Base-by-base conservation (phyloP, 129 eudicot genomes). In the Oenanthe sinensis region DNA sequence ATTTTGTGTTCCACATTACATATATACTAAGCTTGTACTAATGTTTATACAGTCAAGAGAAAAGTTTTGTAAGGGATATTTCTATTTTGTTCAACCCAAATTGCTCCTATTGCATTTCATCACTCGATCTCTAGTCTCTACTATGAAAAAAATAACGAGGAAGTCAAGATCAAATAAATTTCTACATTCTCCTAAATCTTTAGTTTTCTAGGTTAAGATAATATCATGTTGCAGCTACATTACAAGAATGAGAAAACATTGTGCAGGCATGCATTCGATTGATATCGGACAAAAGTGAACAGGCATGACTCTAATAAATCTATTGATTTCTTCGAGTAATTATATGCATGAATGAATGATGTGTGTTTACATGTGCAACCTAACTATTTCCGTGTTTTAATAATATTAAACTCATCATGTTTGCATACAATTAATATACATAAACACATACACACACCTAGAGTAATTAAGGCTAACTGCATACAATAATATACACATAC, bases 281-380 rank as follows among this genome's bases (percentile, higher is more conserved):
- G 42, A 39, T 39, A 39, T 39, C 42, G 5, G 42, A 39, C 42
- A 39, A 39, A 39, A 39, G 42, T 39, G 42, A 39, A 39, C 5
- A 39, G 42, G 42, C 42, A 39, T 39, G 4, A 39, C 42, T 39
- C 5, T 39, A 10, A 63, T n/a, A 10, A 63, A 24, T 63, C 39
- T 63, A 26, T 10, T 26, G 39, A 12, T 63, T 26, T 63, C 70
- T 24, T 63, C 12, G 26, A 63, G 63, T 55, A 55, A 55, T 62
- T 24, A 62, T 26, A 63, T 63, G 70, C 39, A 24, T 63, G 70
- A 63, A n/a, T n/a, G n/a, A n/a, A 63, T 24, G 39, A 9, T 63
- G 39, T 63, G 70, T 63, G 70, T 63, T 63, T 63, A 30, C 70
- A 63, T 28, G 70, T 63, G 62, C 62, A 54, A 54, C 7, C 62